A percentile compares a stretch with the other conserved stretches of the same genome.
Conservation (phyloP, 305 asterid species). For the Solanum aculeatissimum region DNA sequence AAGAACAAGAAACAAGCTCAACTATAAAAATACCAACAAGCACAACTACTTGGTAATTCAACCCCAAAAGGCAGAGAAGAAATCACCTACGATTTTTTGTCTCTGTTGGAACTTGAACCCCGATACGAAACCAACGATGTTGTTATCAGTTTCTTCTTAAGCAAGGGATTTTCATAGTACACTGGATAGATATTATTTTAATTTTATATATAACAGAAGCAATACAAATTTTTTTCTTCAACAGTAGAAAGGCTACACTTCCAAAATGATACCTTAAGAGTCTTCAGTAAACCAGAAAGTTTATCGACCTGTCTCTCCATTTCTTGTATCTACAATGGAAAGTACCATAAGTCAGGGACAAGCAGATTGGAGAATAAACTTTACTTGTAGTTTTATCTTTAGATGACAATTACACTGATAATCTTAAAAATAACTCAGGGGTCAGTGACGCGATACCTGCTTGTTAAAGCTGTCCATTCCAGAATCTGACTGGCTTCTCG, state of each 20-base stretch:
- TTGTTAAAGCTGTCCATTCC: slow-evolving; percentile 67
- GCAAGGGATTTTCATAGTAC: not conserved
- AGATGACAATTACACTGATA: not conserved
- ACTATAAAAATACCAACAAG: not conserved
- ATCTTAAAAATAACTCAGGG: not conserved
- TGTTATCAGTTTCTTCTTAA: not conserved
- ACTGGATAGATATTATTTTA: not conserved
- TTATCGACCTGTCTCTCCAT: slow-evolving; percentile 65
- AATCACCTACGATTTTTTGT: not conserved
- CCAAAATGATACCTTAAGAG: slow-evolving; percentile 55
- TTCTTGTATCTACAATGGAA: slow-evolving; percentile 52
- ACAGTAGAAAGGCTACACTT: not conserved
- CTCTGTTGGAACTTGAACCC: not conserved
- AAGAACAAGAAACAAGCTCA: not conserved
- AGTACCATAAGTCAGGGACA: not conserved
- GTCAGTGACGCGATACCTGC: slow-evolving; percentile 28
- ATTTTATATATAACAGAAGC: not conserved
- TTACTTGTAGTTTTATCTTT: not conserved
- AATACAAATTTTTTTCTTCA: not conserved
- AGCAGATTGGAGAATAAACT: not conserved
- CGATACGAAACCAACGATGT: not conserved
- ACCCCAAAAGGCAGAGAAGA: not conserved
- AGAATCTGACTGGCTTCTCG: slow-evolving; percentile 51
- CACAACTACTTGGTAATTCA: not conserved
- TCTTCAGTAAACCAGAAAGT: slow-evolving; percentile 40